Percentiles rank a stretch among this genome's conserved stretches.
These are phyloP conservation scores for Seiridium cupressi DNA, from an alignment of 2,329 filamentous ascomycete species.

Conservation along the genomic window DNA sequence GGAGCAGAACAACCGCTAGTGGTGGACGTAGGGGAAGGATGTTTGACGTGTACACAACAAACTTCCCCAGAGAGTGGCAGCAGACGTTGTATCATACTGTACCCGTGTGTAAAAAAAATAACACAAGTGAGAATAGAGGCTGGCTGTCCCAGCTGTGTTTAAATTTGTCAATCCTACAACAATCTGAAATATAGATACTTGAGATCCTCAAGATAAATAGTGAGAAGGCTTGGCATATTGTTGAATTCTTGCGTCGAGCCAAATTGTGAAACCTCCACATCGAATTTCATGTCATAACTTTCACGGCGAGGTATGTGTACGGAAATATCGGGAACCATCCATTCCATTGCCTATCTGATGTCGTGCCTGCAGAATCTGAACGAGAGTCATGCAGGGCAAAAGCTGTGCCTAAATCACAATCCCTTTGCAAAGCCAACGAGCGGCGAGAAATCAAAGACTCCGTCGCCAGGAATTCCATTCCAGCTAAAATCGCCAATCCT, in stretches of 20 bases:
- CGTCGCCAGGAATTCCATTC: constrained; percentile 12
- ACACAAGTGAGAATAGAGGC: not conserved
- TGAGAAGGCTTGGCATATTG: too few species aligned
- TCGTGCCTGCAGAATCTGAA: constrained; percentile 23
- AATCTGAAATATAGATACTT: too few species aligned
- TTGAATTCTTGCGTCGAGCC: too few species aligned
- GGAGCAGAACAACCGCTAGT: not conserved
- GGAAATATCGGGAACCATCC: not conserved
- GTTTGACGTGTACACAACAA: not conserved
- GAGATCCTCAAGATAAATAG: too few species aligned
- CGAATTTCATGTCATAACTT: not conserved
- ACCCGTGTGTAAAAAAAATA: not conserved
- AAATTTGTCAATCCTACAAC: not conserved
- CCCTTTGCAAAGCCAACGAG: constrained; percentile 14
- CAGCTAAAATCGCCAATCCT: constrained; percentile 14
- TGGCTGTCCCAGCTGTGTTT: not conserved
- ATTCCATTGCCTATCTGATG: constrained; percentile 11
- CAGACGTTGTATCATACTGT: not conserved
- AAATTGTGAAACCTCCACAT: not conserved
- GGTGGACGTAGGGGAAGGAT: not conserved
- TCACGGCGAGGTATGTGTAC: too few species aligned
- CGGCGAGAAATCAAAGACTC: constrained; percentile 12
- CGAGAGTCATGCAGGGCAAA: constrained; percentile 22
- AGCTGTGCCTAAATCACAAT: constrained; percentile 16
- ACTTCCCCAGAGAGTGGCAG: not conserved